phyloP scores from a whole-genome alignment of 2,329 filamentous ascomycete genomes.

The Alternaria sp. region DNA sequence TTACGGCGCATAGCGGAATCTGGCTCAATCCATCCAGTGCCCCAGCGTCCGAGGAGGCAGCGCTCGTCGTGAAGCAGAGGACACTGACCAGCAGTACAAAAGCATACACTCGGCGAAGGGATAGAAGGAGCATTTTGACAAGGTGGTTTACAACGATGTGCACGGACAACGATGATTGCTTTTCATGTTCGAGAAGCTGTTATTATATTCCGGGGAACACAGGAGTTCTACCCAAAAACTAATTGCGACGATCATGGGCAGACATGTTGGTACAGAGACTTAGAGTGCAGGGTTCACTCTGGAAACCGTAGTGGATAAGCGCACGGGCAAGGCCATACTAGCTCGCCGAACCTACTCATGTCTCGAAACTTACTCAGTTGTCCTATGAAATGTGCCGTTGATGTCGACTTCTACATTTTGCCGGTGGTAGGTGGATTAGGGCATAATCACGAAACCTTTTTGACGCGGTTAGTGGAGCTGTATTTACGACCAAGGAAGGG shows the following conservation, averaged over 20 bases:
- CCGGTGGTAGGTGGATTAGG: not conserved
- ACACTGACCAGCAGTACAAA: not conserved
- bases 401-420: not conserved
- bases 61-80: not conserved
- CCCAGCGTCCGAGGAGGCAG: not conserved
- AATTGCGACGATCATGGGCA: not conserved
- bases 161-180: constrained; percentile 1
- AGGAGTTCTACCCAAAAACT: not conserved
- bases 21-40: not conserved
- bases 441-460: not conserved
- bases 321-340: not conserved
- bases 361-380: not conserved
- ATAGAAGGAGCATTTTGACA: not conserved
- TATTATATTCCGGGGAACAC: not conserved
- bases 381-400: not conserved
- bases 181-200: not conserved
- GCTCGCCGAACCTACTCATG: not conserved
- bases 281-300: not conserved
- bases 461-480: not conserved
- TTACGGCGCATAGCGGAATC: constrained; percentile 1
- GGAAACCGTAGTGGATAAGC: not conserved
- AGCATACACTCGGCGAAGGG: not conserved
- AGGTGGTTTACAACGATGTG: not conserved
- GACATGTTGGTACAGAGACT: not conserved
- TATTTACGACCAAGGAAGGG: not conserved